Base-by-base conservation (phyloP, 306 rosid species). In the Dryas drummondii region DNA sequence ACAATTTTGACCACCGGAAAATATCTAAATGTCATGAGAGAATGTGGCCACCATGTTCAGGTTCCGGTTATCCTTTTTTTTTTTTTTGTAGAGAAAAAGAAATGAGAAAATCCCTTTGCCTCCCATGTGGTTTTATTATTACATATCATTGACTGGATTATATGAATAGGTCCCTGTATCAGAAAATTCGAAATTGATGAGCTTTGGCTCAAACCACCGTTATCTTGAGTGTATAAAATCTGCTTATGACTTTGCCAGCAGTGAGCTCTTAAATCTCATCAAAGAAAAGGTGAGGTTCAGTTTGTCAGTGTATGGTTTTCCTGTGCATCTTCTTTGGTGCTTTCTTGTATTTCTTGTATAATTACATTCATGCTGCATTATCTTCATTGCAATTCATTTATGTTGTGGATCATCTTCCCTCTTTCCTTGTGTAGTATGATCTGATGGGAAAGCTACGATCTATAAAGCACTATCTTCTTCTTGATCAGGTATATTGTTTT, bases 11-110 rank as follows among this genome's bases (percentile, higher is more conserved):
- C 96, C 45, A 94, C 98, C 2, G 98, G 98, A 86, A 94, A 91
- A 84, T 94, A 94, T 87, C 86, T 94, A 67, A 94, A 94, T 84
- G 98, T 94, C 85, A 87, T 91, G 98, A 90, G 98, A 87, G 97
- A 94, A 80, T 94, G 98, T 13, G 98, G 98, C 66, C 98, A 94
- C 78, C 86, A 86, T 82, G 98, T 91, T 82, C 98, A 91, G 98
- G 98, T 94, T 82, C 77, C 26, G 80, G 80, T 56, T 60, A 56
- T 56, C 12, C 4, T 61, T 77, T 12, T 72, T 10, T 68, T 40
- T 81, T 40, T 66, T 52, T 63, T 41, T 48, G 57, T 55, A 52
- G 67, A 74, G 60, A 37, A 52, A 54, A 52, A 15, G 42, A 41
- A 19, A 27, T 59, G 6, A 56, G 22, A 4, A 40, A 37, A 5